Base-by-base conservation (phyloP, 345 rosid genomes). In the Arabis hirsuta region DNA sequence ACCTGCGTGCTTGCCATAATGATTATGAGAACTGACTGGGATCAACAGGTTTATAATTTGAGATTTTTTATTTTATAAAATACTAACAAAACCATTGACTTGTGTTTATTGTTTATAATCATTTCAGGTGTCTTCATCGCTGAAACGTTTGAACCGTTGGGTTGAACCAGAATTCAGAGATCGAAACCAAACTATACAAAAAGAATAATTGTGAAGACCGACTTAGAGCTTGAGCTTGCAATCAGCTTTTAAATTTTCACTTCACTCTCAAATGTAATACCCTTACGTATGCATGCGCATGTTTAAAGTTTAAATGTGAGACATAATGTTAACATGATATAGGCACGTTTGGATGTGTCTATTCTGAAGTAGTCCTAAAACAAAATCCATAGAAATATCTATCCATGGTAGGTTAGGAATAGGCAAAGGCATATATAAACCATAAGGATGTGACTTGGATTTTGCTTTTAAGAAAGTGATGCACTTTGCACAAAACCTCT, bases 1-100 rank as follows among this genome's bases (percentile, higher is more conserved):
- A 81, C 74, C 46, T 72, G 78, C 0, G 75, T 73, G 46, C 81
- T 74, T 57, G 53, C 78, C 0, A 65, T 77, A 64, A 64, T 72
- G 74, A 79, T 79, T 52, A 29, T 69, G 34, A 65, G 32, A 64
- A 76, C 80, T 29, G 72, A 76, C 44, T 76, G 80, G 72, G 72
- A 76, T 32, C 44, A 76, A 64, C 80, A 76, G 80, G 80, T 76
- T 45, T 42, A 41, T 34, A 42, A 16, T 12, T 31, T 3, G 1
- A 43, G 2, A 31, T 12, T 32, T 34, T 5, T 34, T 32, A 1
- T 32, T 32, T 32, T 32, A 32, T 4, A 1, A 32, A 32, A 32
- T 1, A 29, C 32, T 29, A 29, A 29, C 4, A 29, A 29, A 29
- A 29, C 32, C 5, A 29, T 4, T 54, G 1, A 53, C n/a, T 32